These are phyloP conservation scores for Raphanus raphanistrum DNA, from an alignment of 345 rosid species.

Conservation along the genomic window DNA sequence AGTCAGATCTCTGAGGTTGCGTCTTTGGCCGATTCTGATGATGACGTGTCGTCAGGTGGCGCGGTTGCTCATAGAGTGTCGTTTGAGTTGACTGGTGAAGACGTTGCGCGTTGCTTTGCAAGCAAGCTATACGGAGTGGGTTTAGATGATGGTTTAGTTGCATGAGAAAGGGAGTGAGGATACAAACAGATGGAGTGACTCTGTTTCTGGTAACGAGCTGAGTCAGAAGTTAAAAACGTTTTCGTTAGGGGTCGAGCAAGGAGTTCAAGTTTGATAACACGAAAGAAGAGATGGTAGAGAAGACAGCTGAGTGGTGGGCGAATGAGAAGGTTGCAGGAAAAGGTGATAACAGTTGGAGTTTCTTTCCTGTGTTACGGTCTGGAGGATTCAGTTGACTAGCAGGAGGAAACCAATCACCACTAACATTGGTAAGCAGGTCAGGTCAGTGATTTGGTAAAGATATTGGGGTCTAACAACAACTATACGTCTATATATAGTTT, in stretches of 20 bases:
- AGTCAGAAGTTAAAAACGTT: conserved; percentile 60
- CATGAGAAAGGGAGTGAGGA: background rate
- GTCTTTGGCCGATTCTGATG: conserved; percentile 48
- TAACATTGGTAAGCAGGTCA: conserved; percentile 28
- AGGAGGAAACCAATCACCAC: background rate
- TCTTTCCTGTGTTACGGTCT: conserved; percentile 79
- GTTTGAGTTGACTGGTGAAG: conserved; percentile 93
- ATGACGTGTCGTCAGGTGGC: conserved; percentile 38
- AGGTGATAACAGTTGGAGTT: conserved; percentile 57
- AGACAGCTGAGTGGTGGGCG: conserved; percentile 76
- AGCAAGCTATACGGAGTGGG: conserved; percentile 40
- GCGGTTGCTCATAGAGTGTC: conserved; percentile 65
- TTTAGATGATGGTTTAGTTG: conserved; percentile 38
- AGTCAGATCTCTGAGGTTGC: conserved; percentile 54
- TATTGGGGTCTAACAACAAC: conserved; percentile 28
- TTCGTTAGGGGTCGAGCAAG: conserved; percentile 73
- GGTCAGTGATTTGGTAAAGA: conserved; percentile 26
- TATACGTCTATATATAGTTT: conserved; percentile 26
- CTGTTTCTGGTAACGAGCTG: conserved; percentile 38
- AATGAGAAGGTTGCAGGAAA: conserved; percentile 74
- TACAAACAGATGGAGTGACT: background rate
- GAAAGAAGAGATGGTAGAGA: conserved; percentile 52
- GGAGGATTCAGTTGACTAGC: conserved; percentile 53
- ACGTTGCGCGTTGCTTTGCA: conserved; percentile 83
- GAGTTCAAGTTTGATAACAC: conserved; percentile 81